A percentile compares a stretch with the other conserved stretches of the same genome.
phyloP scores from a whole-genome alignment of 2,329 filamentous ascomycete species.

The Curvularia sp. region DNA sequence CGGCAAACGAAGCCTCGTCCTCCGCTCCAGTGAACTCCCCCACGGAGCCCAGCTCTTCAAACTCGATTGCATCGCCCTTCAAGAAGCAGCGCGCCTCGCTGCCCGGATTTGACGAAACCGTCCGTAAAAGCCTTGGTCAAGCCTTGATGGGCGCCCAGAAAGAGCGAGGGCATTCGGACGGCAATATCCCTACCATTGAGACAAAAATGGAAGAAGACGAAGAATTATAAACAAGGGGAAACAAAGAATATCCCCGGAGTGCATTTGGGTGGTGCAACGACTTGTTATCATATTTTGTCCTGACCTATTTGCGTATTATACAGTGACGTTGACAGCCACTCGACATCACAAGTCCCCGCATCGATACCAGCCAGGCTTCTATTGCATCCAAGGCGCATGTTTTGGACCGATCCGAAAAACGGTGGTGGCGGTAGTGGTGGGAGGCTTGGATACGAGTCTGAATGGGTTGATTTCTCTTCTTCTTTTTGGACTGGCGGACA shows the following conservation, averaged over 20 bases:
- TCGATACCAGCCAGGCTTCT: conserved; percentile 20
- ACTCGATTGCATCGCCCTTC: conserved; percentile 70
- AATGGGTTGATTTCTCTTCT: conserved; percentile 1
- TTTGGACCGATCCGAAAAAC: conserved; percentile 10
- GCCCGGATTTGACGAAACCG: conserved; percentile 56
- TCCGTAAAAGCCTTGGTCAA: conserved; percentile 47
- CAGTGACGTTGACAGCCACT: conserved; percentile 5
- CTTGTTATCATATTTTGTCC: conserved; percentile 12
- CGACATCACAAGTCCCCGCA: conserved; percentile 5
- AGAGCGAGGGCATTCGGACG: conserved; percentile 44
- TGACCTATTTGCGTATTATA: conserved; percentile 3
- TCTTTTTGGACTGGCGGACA: conserved; percentile 7
- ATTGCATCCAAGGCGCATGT: conserved; percentile 19
- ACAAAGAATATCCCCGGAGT: conserved; percentile 27
- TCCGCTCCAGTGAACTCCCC: conserved; percentile 43
- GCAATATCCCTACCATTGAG: conserved; percentile 39
- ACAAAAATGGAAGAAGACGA: conserved; percentile 53
- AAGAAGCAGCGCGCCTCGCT: conserved; percentile 76
- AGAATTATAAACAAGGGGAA: conserved; percentile 52
- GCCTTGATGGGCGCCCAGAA: conserved; percentile 43
- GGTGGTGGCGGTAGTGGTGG: not conserved
- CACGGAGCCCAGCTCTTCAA: conserved; percentile 57
- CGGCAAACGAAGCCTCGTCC: conserved; percentile 31
- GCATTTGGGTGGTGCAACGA: conserved; percentile 27
- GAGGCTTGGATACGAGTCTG: conserved; percentile 5